Conservation (phyloP, 495 filamentous ascomycete genomes). For the Staphylotrichum longicolle region DNA sequence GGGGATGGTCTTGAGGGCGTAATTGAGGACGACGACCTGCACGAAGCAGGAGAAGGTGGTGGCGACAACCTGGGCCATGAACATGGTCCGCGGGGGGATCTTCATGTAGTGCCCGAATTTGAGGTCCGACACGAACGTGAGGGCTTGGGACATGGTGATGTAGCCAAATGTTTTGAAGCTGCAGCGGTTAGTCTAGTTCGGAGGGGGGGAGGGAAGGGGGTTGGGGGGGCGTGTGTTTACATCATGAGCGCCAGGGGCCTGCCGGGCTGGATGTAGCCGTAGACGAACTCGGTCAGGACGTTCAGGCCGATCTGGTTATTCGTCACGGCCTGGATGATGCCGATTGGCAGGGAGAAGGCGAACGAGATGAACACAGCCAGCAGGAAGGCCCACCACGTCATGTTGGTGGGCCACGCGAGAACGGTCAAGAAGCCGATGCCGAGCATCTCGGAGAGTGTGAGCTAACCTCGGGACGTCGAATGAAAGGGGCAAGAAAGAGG, state of each 20-base stretch:
- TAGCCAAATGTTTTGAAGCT: slow-evolving; percentile 74
- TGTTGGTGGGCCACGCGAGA: slow-evolving; percentile 61
- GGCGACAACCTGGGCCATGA: slow-evolving; percentile 65
- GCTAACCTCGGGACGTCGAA: not conserved
- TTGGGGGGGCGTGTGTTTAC: slow-evolving; percentile 20
- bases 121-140: slow-evolving; percentile 54
- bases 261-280: slow-evolving; percentile 68
- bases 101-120: slow-evolving; percentile 72
- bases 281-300: slow-evolving; percentile 68
- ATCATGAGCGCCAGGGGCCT: slow-evolving; percentile 66
- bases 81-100: slow-evolving; percentile 64
- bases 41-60: slow-evolving; percentile 65
- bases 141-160: slow-evolving; percentile 61
- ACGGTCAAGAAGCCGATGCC: slow-evolving; percentile 61
- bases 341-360: slow-evolving; percentile 53
- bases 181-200: not conserved
- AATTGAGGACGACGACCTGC: slow-evolving; percentile 63
- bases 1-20: slow-evolving; percentile 60
- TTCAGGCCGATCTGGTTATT: slow-evolving; percentile 69
- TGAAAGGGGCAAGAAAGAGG: not conserved
- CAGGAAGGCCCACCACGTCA: slow-evolving; percentile 66
- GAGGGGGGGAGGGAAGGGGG: not conserved
- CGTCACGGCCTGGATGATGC: slow-evolving; percentile 63
- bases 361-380: slow-evolving; percentile 61
- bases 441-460: slow-evolving; percentile 50